Conservation (phyloP, 306 rosid genomes). For the Citrullus amarus region DNA sequence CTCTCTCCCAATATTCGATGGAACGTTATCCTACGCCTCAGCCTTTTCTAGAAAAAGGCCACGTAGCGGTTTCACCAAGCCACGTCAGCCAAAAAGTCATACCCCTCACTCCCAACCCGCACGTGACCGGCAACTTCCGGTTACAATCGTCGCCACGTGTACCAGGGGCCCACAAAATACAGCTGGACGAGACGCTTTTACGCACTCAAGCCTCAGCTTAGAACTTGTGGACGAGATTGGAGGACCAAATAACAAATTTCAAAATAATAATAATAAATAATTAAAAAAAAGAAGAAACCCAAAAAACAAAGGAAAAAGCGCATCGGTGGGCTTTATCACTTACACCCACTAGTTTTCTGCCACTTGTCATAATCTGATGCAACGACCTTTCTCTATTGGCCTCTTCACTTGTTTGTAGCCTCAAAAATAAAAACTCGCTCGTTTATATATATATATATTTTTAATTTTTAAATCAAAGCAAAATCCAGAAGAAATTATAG, state of each 20-base stretch:
- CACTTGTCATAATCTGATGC: slow-evolving; percentile 33
- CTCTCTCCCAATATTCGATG: not conserved
- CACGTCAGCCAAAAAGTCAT: not conserved
- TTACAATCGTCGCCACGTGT: slow-evolving; percentile 16
- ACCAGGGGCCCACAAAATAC: slow-evolving; percentile 26
- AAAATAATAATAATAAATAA: not conserved
- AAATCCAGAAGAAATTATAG: slow-evolving; percentile 43
- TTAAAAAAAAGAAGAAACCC: not conserved
- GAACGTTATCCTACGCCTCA: not conserved
- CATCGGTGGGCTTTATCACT: slow-evolving; percentile 19
- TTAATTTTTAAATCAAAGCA: not conserved
- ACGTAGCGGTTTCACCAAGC: not conserved
- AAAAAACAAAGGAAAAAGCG: slow-evolving; percentile 33
- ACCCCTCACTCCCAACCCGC: not conserved
- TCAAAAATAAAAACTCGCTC: slow-evolving; percentile 21
- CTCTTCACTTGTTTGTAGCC: slow-evolving; percentile 21
- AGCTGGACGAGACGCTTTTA: slow-evolving; percentile 49
- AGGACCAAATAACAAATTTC: not conserved
- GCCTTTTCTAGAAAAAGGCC: not conserved
- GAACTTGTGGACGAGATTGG: slow-evolving; percentile 70
- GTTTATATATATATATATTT: not conserved
- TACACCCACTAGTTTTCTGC: slow-evolving; percentile 21
- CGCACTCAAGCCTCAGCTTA: slow-evolving; percentile 19
- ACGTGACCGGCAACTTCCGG: slow-evolving; percentile 19
- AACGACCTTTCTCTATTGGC: not conserved